A percentile compares a stretch with the other conserved stretches of the same genome.
These are phyloP conservation scores for Prunus salicina DNA, from an alignment of 306 rosid species.

Conservation along the genomic window DNA sequence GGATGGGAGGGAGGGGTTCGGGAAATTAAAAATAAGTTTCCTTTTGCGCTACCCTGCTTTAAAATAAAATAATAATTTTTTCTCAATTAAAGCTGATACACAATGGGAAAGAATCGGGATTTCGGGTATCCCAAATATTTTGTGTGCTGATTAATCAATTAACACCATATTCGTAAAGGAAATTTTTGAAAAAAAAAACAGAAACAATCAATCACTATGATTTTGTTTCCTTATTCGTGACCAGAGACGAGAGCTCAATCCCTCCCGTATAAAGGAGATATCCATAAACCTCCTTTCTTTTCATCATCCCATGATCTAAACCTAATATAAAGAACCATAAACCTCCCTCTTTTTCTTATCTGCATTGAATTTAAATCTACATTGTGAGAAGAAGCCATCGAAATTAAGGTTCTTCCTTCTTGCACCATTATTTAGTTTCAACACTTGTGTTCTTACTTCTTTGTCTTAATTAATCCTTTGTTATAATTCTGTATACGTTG, in stretches of 20 bases:
- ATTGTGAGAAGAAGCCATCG: background rate
- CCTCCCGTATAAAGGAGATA: background rate
- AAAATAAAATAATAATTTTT: no score
- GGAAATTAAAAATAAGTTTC: no score
- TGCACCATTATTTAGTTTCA: background rate
- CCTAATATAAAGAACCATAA: background rate
- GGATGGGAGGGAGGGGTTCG: no score
- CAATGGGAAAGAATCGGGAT: background rate
- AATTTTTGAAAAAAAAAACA: background rate
- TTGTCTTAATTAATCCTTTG: no score
- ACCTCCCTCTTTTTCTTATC: background rate
- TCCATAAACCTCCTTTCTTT: background rate
- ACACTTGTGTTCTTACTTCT: background rate
- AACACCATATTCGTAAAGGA: background rate
- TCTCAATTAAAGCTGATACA: no score
- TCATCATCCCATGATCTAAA: background rate
- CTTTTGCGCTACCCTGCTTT: no score
- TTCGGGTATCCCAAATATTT: background rate
- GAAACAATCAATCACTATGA: background rate
- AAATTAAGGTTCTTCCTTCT: background rate
- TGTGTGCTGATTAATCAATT: background rate
- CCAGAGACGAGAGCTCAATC: background rate
- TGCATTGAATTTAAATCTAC: background rate
- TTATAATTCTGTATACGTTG: no score
- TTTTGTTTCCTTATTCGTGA: background rate